A percentile compares a stretch with the other conserved stretches of the same genome.
Evolutionary conservation across 768 basidiomycete genomes (phyloP).

Genomic region (Amanita pseudoporphyria): DNA sequence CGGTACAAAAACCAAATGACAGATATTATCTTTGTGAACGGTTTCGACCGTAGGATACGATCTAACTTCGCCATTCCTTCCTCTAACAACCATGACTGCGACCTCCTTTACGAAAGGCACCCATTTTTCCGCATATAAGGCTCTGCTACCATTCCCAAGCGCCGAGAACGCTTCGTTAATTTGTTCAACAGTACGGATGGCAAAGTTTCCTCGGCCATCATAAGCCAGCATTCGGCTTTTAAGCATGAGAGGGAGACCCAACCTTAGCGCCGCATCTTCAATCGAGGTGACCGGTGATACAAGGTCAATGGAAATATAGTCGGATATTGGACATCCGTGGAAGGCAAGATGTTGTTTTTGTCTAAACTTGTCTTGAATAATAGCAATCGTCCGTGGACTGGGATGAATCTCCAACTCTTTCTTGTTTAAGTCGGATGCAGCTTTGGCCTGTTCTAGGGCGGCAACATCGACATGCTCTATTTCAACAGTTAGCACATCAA

Average conservation of each 20-base stretch:
- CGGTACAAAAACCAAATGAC: constrained; percentile 89
- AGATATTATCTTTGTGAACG: constrained; percentile 87
- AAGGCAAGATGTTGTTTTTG: constrained; percentile 73
- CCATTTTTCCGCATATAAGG: constrained; percentile 92
- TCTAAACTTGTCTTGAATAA: constrained; percentile 82
- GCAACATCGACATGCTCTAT: constrained; percentile 90
- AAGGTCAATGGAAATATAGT: constrained; percentile 52
- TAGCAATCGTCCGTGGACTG: constrained; percentile 66
- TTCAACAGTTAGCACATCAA: constrained; percentile 88
- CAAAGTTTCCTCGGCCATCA: constrained; percentile 91
- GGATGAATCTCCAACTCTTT: constrained; percentile 51
- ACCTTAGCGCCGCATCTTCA: constrained; percentile 35
- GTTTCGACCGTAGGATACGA: constrained; percentile 90
- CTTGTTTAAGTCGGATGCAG: constrained; percentile 16
- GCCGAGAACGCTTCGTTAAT: constrained; percentile 38
- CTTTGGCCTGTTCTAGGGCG: constrained; percentile 56
- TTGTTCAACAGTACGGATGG: constrained; percentile 46
- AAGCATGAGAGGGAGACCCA: constrained; percentile 91
- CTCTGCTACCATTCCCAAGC: constrained; percentile 45
- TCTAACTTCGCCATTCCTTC: constrained; percentile 56
- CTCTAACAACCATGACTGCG: constrained; percentile 94
- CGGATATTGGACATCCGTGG: constrained; percentile 43
- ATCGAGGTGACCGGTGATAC: constrained; percentile 34
- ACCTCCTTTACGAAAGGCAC: constrained; percentile 84
- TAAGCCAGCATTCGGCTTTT: constrained; percentile 95